Conservation (phyloP, 805 yeast species). For the Ogataea nonfermentans region DNA sequence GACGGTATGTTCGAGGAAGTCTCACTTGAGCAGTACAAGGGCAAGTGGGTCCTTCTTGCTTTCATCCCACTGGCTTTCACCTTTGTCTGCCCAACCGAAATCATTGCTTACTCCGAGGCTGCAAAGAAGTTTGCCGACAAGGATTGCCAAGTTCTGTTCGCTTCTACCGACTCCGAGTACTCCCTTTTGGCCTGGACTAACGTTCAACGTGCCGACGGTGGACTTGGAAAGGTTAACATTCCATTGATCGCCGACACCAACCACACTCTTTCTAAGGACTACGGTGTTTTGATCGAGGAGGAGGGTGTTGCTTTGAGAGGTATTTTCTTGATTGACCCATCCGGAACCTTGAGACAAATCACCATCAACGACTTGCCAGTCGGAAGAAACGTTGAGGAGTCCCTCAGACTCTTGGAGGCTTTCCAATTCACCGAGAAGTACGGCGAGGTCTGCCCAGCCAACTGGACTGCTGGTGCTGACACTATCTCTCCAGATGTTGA, state of each 20-base stretch:
- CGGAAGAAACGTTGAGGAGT: constrained; percentile 98
- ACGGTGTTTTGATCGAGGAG: constrained; percentile 96
- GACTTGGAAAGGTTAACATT: constrained; percentile 91
- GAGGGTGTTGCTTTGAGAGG: constrained; percentile 98
- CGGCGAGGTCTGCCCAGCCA: constrained; percentile 99
- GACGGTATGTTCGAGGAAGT: constrained; percentile 96
- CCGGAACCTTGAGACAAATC: constrained; percentile 91
- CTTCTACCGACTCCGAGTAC: constrained; percentile 98
- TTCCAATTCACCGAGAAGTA: constrained; percentile 99
- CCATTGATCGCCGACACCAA: constrained; percentile 96
- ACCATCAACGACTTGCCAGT: constrained; percentile 99
- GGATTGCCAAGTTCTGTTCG: constrained; percentile 86
- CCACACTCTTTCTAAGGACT: constrained; percentile 91
- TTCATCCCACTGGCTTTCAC: constrained; percentile 99
- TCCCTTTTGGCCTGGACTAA: constrained; percentile 98
- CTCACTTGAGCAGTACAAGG: constrained; percentile 91
- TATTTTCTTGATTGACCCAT: constrained; percentile 95
- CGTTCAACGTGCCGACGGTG: constrained; percentile 95
- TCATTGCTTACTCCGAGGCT: constrained; percentile 97
- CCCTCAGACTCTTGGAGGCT: constrained; percentile 95
- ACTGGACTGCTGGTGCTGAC: constrained; percentile 96
- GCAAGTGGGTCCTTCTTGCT: constrained; percentile 96
- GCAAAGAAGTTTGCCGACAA: constrained; percentile 83
- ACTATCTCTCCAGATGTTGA: constrained; percentile 83
- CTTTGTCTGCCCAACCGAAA: constrained; percentile 98